Evolutionary conservation across 2,329 filamentous ascomycete species (phyloP).

Genomic region (Neonectria magnoliae): DNA sequence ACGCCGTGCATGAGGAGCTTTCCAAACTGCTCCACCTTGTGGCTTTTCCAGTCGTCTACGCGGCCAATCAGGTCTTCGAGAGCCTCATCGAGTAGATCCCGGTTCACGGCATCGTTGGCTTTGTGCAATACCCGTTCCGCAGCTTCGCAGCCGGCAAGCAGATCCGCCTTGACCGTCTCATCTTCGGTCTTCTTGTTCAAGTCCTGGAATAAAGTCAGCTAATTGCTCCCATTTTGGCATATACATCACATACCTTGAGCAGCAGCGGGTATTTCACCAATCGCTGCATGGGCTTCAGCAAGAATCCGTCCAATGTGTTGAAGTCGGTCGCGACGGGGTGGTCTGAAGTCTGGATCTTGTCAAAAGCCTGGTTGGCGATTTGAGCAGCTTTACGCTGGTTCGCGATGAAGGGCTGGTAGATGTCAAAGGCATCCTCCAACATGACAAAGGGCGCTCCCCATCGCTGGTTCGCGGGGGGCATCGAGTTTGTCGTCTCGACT

Average conservation of each 20-base stretch:
- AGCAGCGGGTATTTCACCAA: constrained; percentile 94
- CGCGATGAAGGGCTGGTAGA: constrained; percentile 97
- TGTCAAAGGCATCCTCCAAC: constrained; percentile 87
- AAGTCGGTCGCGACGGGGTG: constrained; percentile 86
- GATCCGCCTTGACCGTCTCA: constrained; percentile 74
- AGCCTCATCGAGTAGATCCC: constrained; percentile 84
- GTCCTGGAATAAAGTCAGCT: constrained; percentile 66
- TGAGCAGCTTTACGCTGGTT: constrained; percentile 93
- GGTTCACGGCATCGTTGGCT: constrained; percentile 91
- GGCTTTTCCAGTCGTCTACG: constrained; percentile 97
- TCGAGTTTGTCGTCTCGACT: constrained; percentile 93
- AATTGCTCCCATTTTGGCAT: constrained; percentile 14
- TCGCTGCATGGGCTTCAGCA: constrained; percentile 96
- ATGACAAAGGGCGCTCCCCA: constrained; percentile 94
- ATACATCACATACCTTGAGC: constrained; percentile 69
- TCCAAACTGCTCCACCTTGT: constrained; percentile 90
- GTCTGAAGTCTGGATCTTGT: constrained; percentile 81
- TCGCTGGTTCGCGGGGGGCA: constrained; percentile 79
- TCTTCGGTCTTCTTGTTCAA: constrained; percentile 86
- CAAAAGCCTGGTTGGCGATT: constrained; percentile 85
- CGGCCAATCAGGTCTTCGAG: constrained; percentile 81
- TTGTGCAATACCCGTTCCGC: constrained; percentile 83
- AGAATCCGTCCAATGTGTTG: constrained; percentile 88
- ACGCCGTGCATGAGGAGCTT: constrained; percentile 88
- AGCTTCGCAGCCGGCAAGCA: constrained; percentile 80